A percentile compares a stretch with the other conserved stretches of the same genome.
Conservation (phyloP, 2,329 filamentous ascomycete species). For the Xylariaceae sp. region DNA sequence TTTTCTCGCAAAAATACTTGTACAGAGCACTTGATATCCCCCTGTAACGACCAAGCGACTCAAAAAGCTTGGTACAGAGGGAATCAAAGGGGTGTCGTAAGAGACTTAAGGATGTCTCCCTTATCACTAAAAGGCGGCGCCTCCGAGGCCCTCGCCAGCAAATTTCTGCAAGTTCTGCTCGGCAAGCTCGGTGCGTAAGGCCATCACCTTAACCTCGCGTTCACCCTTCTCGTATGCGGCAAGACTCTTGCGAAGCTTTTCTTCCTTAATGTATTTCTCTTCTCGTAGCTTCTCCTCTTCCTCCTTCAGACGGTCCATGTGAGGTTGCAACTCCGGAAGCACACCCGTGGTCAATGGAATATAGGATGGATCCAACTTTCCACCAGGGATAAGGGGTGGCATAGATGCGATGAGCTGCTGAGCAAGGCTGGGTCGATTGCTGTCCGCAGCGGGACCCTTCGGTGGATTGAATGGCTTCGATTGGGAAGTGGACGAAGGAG, state of each 20-base stretch:
- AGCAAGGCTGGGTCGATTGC: conserved; percentile 40
- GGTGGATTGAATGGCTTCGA: conserved; percentile 52
- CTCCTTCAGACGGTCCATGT: conserved; percentile 49
- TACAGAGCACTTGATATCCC: background rate
- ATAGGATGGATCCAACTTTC: conserved; percentile 47
- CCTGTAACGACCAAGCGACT: background rate
- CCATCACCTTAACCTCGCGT: conserved; percentile 49
- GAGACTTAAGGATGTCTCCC: no score
- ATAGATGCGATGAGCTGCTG: conserved; percentile 49
- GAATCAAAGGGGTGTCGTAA: no score
- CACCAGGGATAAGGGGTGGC: conserved; percentile 48
- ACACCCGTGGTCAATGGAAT: conserved; percentile 43
- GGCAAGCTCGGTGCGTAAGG: conserved; percentile 51
- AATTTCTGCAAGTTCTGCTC: conserved; percentile 53
- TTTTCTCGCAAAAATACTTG: background rate
- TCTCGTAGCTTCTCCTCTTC: conserved; percentile 54
- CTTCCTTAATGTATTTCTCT: conserved; percentile 49
- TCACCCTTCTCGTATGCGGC: conserved; percentile 50
- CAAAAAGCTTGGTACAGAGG: no score
- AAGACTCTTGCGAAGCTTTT: conserved; percentile 49
- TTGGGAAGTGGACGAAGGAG: conserved; percentile 34
- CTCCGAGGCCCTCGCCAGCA: conserved; percentile 50
- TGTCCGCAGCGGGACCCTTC: conserved; percentile 45
- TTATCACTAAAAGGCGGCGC: conserved; percentile 45
- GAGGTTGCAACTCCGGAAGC: conserved; percentile 49